Evolutionary conservation across 345 rosid species (phyloP), one percentile per base, ranked within the genome.

Genomic region (Bruguiera parviflora): DNA sequence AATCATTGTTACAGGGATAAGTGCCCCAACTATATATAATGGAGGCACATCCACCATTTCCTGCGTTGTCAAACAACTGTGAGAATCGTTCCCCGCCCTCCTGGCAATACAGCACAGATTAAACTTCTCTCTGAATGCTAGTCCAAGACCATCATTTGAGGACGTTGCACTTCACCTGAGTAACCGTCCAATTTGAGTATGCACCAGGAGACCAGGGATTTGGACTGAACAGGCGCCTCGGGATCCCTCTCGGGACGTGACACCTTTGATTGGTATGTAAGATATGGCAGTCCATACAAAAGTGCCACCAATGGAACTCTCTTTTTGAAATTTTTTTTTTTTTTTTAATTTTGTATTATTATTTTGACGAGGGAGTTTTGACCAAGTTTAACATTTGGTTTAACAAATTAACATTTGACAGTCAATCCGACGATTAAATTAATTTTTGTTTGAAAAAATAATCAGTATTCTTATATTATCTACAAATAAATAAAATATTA

Each of bases 191-290:
- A 72, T 91, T 91, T 74, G 82, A 81, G 74, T 81, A 89, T 58
- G 98, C 96, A 68, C 91, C 97, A 47, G 89, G 81, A 24, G 96
- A 91, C 98, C 98, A 93, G 52, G 98, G 97, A 73, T 89, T 91
- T 49, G 96, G 98, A 84, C 98, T 93, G 76, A 89, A 89, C 57
- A 93, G 98, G 61, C 96, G 90, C 84, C 94, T 87, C 9, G 97
- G 97, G 60, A 91, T 86, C 64, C 94, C 98, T 73, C 75, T 72
- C 63, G 98, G 98, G 77, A 91, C 63, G 98, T 97, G 77, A 91
- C 81, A 75, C 74, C 83, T 66, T 80, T 81, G 53, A 87, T 77
- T 58, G 92, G 92, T 69, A 83, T 78, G 79, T 84, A 93, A 47
- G 97, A 91, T 73, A 85, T 55, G 66, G 85, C 89, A 37, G 98